A percentile compares a stretch with the other conserved stretches of the same genome.
Conservation (phyloP, 176 grass and related monocot genomes). For the Puya raimondii region DNA sequence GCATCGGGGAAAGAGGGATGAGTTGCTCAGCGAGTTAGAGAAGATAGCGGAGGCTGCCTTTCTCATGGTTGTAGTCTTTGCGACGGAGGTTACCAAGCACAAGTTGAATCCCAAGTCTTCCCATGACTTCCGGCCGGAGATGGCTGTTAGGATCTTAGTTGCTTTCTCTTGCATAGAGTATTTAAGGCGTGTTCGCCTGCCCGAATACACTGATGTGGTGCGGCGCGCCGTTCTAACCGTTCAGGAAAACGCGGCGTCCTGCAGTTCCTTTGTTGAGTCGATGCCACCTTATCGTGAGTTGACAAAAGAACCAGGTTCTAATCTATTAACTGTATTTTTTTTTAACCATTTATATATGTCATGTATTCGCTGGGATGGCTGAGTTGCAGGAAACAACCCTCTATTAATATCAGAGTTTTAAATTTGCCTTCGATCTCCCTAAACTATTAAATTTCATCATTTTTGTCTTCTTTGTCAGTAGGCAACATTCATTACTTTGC, state of each 20-base stretch:
- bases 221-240: slow-evolving; percentile 47
- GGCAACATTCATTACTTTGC: neutral
- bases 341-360: too few species aligned
- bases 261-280: slow-evolving; percentile 46
- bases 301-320: slow-evolving; percentile 56
- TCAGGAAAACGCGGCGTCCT: slow-evolving; percentile 45
- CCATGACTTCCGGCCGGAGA: slow-evolving; percentile 29
- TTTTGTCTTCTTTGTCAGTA: too few species aligned
- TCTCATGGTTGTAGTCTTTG: slow-evolving; percentile 78
- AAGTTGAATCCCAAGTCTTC: slow-evolving; percentile 49
- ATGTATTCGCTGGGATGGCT: too few species aligned
- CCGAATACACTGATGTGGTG: slow-evolving; percentile 81
- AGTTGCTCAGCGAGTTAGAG: slow-evolving; percentile 42
- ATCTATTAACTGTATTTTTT: neutral
- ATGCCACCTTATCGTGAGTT: slow-evolving; percentile 77
- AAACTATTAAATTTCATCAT: too few species aligned
- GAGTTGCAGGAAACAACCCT: too few species aligned
- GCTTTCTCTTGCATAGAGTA: slow-evolving; percentile 87
- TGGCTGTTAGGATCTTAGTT: slow-evolving; percentile 64
- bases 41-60: slow-evolving; percentile 78
- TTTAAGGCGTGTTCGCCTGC: slow-evolving; percentile 61
- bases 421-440: too few species aligned
- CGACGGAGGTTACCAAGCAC: slow-evolving; percentile 49
- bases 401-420: too few species aligned
- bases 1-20: slow-evolving; percentile 33